Evolutionary conservation across 164 flowering plant species (phyloP), one percentile per base, ranked within the genome.

Genomic region (Annona squamosa): DNA sequence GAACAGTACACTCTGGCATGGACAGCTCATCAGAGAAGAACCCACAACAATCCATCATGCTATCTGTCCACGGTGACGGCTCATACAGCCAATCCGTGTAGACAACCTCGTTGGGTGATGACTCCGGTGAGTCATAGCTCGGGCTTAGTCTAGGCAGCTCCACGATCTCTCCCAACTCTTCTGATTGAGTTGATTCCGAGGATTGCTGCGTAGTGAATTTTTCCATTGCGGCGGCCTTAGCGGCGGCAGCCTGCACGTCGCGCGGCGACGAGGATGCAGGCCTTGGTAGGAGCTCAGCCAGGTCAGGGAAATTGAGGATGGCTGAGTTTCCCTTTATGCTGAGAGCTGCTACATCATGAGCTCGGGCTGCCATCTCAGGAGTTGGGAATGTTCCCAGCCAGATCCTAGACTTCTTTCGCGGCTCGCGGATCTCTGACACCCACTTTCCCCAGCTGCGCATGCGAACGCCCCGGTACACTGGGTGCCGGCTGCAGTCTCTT

Each of bases 371-470:
- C 97, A 90, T 92, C 70, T 92, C 95, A 4, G 97, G 83, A 0
- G 87, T 88, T 5, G 89, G 76, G 75, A 86, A 92, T n/a, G 93
- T 92, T 5, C 97, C 97, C 3, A 92, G 87, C 97, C 97, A 92
- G 71, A 92, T 92, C 19, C 97, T 86, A 1, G 96, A 86, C 72
- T 92, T 92, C 84, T 92, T 90, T 3, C 91, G 77, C 0, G 97
- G 97, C 74, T 92, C 85, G 2, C 97, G 88, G 18, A 92, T 89
- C 78, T 92, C 97, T 0, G 97, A 92, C 26, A 92, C 97, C 94
- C 94, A 92, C 79, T 89, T 92, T 7, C 97, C 97, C 97, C 97
- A 92, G 52, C 78, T 87, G 3, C 97, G 76, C 94, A 83, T 90
- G 12, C 97, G 81, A 0, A 92, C 97, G 0, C 97, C 97, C 57